Base-by-base conservation (phyloP, 768 basidiomycete genomes). In the Phaffia australis region DNA sequence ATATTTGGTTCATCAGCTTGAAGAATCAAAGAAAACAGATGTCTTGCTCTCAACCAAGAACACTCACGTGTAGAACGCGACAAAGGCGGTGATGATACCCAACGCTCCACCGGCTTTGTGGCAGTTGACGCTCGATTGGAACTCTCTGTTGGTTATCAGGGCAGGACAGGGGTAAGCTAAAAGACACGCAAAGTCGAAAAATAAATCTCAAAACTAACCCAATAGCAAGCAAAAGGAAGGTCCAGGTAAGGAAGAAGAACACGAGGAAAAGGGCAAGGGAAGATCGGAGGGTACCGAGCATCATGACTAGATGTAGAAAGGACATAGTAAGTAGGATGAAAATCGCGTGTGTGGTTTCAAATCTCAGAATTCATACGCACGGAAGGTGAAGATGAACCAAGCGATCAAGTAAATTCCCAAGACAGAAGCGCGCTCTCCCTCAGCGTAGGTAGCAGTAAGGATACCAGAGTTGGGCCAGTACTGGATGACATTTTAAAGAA, bases 51-150 rank as follows among this genome's bases (percentile, higher is more conserved):
- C 4, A 42, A 42, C 4, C 4, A 11, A 42, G 35, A 42, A 42
- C 52, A 30, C 52, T 54, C 52, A 23, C 23, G 56, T 63, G 66
- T 63, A 68, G 56, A 63, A 68, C 6, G 66, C 61, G 42, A 60
- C 63, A 60, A 60, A 61, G 49, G 59, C 59, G 29, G 30, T 62
- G 51, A 68, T 49, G 32, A 68, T 15, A 51, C 66, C 66, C 21
- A 68, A 25, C 14, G 51, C 66, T 25, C 66, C 66, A 46, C 66
- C 66, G 25, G 66, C 66, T 56, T 56, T 68, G 66, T 68, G 66
- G 32, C 46, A 19, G 7, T 60, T n/a, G 11, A 30, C 35, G 16
- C 47, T 51, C 11, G 27, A 56, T 16, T 30, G 9, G 61, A 68
- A 68, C 32, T 68, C 66, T 19, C 61, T 56, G 54, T 50, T 51